phyloP scores from a whole-genome alignment of 208 protist genomes.

The Leishmania amazonensis region DNA sequence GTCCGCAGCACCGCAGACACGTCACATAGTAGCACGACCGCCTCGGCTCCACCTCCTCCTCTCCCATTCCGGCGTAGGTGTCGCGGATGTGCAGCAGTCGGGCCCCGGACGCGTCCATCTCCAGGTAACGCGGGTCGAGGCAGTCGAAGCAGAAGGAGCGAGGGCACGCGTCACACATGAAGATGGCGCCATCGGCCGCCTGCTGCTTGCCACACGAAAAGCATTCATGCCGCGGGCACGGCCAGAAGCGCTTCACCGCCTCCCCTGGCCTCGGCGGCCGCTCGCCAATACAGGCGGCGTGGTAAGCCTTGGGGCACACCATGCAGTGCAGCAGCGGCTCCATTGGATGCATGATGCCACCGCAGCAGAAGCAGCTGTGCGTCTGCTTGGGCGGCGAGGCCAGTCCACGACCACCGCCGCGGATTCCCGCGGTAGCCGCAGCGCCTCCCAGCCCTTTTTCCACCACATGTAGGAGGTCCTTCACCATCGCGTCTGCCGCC shows the following conservation, averaged over 20 bases:
- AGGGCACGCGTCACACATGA: constrained; percentile 83
- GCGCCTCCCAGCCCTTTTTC: constrained; percentile 31
- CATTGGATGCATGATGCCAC: constrained; percentile 74
- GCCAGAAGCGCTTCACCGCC: constrained; percentile 54
- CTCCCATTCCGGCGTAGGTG: constrained; percentile 78
- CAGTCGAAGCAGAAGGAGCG: constrained; percentile 89
- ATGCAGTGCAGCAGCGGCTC: constrained; percentile 84
- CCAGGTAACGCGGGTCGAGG: constrained; percentile 76
- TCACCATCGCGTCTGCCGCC: constrained; percentile 51
- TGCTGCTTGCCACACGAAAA: constrained; percentile 61
- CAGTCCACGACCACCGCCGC: neutral
- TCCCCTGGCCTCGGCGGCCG: constrained; percentile 37
- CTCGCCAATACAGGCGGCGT: constrained; percentile 73
- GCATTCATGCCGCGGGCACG: constrained; percentile 78
- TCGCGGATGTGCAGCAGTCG: constrained; percentile 63
- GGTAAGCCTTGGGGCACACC: constrained; percentile 84
- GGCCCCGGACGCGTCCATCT: constrained; percentile 56
- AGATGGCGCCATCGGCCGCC: constrained; percentile 71
- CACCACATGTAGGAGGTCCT: constrained; percentile 55
- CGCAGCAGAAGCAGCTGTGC: constrained; percentile 77
- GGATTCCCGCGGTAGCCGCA: neutral
- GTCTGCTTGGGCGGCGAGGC: constrained; percentile 31
- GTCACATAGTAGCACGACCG: constrained; percentile 85
- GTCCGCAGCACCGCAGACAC: constrained; percentile 75
- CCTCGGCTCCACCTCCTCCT: constrained; percentile 53